Evolutionary conservation across 345 rosid species (phyloP), one percentile per base, ranked within the genome.

Genomic region (Gossypium turneri): DNA sequence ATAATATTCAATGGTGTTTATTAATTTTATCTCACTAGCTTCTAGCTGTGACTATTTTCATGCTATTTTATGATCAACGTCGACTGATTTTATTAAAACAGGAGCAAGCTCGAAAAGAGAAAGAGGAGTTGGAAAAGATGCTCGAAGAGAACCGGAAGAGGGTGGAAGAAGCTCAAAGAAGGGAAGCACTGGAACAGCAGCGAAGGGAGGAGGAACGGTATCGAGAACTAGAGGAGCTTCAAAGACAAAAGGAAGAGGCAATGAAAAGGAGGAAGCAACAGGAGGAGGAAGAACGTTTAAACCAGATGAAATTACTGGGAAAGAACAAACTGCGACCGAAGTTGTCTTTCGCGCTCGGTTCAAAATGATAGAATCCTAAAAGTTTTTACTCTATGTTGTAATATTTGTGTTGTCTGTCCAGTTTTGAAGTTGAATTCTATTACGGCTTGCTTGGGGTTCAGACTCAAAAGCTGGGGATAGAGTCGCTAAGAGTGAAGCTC

Each of bases 251-350:
- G 57, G 99, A 89, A 84, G 99, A 90, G 78, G 94, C 90, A 2
- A 77, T 88, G 92, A 81, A 88, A 76, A 84, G 90, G 85, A 93
- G 88, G 89, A 91, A 90, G 77, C 93, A 89, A 11, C 90, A 91
- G 82, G 94, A 95, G 88, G 99, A 93, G 59, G 97, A 91, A 82
- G 98, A 93, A 34, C 92, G 99, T 12, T 64, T 63, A 20, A 90
- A 93, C 65, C 98, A 91, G 89, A 88, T 91, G 94, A 93, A 90
- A 80, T 82, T 95, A 72, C 80, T 95, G 85, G 99, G 99, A 55
- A 95, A 95, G 90, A 95, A 95, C 89, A 95, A 95, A 75, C 82
- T 94, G 41, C 85, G 98, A 38, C 98, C 99, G 0, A 95, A 95
- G 82, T 81, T 95, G 66, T 95, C 98, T 2, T 95, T 95, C 55